phyloP scores from a whole-genome alignment of 2,329 filamentous ascomycete species.

The Diaporthe citrichinensis region DNA sequence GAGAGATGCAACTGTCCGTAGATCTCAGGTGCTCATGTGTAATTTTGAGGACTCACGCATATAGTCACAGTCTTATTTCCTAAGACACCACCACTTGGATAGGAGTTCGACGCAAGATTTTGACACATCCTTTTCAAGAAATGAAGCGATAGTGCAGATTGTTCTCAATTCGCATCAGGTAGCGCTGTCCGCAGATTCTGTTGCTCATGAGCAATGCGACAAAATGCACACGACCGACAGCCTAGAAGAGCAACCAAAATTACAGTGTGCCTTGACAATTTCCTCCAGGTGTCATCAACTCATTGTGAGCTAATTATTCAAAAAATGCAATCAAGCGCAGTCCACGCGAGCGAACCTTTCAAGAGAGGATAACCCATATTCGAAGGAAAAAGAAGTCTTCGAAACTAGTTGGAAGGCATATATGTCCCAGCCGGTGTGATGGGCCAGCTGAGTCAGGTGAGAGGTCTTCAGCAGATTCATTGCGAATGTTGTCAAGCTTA shows the following conservation, averaged over 20 bases:
- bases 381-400: background rate
- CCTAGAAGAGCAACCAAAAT: background rate
- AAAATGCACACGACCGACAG: background rate
- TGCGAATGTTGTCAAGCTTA: background rate
- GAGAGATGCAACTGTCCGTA: slow-evolving; percentile 4
- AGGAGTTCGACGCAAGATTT: too few species aligned
- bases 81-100: too few species aligned
- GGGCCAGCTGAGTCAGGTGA: background rate
- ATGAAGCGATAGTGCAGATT: background rate
- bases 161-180: background rate
- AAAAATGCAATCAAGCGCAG: too few species aligned
- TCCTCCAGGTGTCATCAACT: too few species aligned
- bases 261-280: background rate
- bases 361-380: background rate
- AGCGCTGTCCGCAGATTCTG: background rate
- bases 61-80: background rate
- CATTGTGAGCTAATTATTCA: background rate
- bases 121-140: background rate
- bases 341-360: too few species aligned
- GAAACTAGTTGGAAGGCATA: background rate
- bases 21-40: background rate
- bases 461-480: background rate
- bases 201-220: background rate
- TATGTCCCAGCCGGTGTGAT: background rate
- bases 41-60: background rate